Conservation (phyloP, 2,329 filamentous ascomycete species). For the Aspergillus costaricaensis region DNA sequence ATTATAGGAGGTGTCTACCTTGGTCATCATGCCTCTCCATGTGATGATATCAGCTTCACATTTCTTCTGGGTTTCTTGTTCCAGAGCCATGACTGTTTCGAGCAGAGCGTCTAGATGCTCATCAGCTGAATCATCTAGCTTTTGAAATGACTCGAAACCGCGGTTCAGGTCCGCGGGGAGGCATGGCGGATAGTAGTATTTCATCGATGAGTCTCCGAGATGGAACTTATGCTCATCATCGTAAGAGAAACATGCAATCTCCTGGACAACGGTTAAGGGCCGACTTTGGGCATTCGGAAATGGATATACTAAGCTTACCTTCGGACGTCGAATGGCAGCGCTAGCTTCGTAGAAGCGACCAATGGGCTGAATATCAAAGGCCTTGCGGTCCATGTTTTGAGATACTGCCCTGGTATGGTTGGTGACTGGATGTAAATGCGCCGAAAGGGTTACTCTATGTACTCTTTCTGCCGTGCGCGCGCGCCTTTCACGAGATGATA, state of each 20-base stretch:
- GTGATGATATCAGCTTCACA: slow-evolving; percentile 80
- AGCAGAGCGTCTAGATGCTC: slow-evolving; percentile 86
- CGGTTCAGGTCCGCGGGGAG: slow-evolving; percentile 72
- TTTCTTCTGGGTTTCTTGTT: slow-evolving; percentile 66
- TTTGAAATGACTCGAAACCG: slow-evolving; percentile 80
- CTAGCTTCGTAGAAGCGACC: slow-evolving; percentile 67
- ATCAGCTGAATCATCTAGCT: slow-evolving; percentile 78
- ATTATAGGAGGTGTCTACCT: slow-evolving; percentile 55
- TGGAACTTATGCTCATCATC: slow-evolving; percentile 78
- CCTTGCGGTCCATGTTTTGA: slow-evolving; percentile 33
- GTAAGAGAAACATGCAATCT: slow-evolving; percentile 92
- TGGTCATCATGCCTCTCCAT: slow-evolving; percentile 99
- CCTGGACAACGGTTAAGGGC: slow-evolving; percentile 53
- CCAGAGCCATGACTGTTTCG: slow-evolving; percentile 71
- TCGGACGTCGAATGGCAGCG: slow-evolving; percentile 73
- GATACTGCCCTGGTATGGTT: background rate
- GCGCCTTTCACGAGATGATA: background rate
- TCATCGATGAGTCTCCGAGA: slow-evolving; percentile 75
- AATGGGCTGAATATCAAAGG: slow-evolving; percentile 71
- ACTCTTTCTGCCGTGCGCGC: background rate
- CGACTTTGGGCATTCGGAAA: background rate
- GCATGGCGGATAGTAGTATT: slow-evolving; percentile 81
- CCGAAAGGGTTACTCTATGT: background rate
- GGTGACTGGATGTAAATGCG: background rate
- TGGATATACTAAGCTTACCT: slow-evolving; percentile 48